Evolutionary conservation across 225 moss, liverwort and hornwort genomes (phyloP).

Genomic region (Physcomitrium patens): DNA sequence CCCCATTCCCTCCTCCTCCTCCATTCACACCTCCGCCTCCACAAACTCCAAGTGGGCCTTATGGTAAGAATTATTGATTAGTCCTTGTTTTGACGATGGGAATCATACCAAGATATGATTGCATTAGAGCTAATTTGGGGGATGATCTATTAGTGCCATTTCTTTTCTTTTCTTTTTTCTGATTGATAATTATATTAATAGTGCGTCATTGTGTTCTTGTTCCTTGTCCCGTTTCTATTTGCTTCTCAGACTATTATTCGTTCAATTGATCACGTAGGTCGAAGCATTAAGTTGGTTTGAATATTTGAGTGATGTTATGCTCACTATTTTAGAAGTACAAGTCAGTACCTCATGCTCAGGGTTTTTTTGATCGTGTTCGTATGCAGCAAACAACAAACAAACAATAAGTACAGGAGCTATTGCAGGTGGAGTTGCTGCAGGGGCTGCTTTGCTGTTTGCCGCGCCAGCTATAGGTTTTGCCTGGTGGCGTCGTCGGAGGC

Average conservation of each 20-base stretch:
- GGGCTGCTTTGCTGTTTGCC: slow-evolving; percentile 58
- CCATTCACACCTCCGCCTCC: slow-evolving; percentile 73
- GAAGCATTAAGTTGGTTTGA: background rate
- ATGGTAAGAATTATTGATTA: slow-evolving; percentile 23
- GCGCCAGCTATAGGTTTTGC: slow-evolving; percentile 58
- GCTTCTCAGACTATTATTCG: too few species aligned
- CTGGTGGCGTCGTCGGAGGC: slow-evolving; percentile 62
- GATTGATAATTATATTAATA: background rate
- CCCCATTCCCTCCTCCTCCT: slow-evolving; percentile 81
- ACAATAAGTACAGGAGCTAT: slow-evolving; percentile 63
- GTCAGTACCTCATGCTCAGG: background rate
- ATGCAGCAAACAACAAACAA: slow-evolving; percentile 39
- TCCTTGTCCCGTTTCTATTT: background rate
- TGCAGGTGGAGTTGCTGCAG: slow-evolving; percentile 70
- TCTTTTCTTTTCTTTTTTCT: background rate
- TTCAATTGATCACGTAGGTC: background rate
- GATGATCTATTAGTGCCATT: background rate
- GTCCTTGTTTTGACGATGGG: background rate
- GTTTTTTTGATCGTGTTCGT: background rate
- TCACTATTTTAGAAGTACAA: too few species aligned
- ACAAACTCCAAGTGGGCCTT: slow-evolving; percentile 20
- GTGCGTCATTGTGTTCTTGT: background rate
- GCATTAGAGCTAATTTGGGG: background rate
- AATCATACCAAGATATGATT: background rate
- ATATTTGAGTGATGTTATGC: background rate